phyloP scores from a whole-genome alignment of 768 basidiomycete genomes.

The Podaxis mareebaensis region DNA sequence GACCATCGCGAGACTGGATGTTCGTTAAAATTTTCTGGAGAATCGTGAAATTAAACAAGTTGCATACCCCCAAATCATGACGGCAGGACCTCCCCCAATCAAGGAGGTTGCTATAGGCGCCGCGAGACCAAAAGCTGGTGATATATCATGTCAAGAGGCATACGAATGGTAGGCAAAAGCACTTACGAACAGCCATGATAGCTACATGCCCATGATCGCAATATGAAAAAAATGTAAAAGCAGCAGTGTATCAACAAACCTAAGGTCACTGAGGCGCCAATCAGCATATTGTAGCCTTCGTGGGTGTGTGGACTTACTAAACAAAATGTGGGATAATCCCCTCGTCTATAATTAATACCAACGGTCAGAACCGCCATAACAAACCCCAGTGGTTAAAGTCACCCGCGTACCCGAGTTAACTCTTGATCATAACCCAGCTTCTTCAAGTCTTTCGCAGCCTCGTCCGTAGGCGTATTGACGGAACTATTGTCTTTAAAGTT shows the following conservation, averaged over 20 bases:
- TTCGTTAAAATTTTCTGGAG: neutral
- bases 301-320: constrained; percentile 40
- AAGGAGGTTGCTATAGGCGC: constrained; percentile 59
- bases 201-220: constrained; percentile 31
- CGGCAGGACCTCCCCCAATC: constrained; percentile 53
- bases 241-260: constrained; percentile 29
- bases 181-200: constrained; percentile 64
- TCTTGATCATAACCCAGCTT: constrained; percentile 59
- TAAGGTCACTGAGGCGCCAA: constrained; percentile 41
- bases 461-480: constrained; percentile 7
- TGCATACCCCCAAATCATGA: constrained; percentile 60
- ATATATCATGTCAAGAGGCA: neutral
- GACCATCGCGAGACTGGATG: constrained; percentile 49
- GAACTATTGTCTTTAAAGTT: neutral
- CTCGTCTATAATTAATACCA: constrained; percentile 35
- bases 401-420: constrained; percentile 45
- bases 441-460: constrained; percentile 38
- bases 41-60: neutral
- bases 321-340: constrained; percentile 51
- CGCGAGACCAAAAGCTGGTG: constrained; percentile 53
- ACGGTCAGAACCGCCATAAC: neutral
- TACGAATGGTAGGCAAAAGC: neutral
- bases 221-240: neutral
- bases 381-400: neutral
- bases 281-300: neutral